Percentiles rank a stretch among this genome's conserved stretches.
Evolutionary conservation across 2,329 filamentous ascomycete genomes (phyloP).

Genomic region (Botrytis paeoniae): DNA sequence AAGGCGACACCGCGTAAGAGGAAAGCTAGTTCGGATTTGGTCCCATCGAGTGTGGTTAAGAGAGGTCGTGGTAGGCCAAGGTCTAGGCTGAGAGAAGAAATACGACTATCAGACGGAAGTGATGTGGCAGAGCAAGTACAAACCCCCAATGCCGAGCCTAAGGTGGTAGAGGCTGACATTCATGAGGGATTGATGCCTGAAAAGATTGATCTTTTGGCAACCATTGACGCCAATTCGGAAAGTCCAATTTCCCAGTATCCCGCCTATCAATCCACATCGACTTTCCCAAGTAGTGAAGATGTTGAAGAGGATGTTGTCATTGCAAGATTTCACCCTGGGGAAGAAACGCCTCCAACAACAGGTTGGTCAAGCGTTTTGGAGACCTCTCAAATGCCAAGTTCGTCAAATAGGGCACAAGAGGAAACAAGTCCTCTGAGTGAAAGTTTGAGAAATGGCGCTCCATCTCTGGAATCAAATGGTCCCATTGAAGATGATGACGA

Average conservation of each 20-base stretch:
- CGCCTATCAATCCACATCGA: conserved; percentile 28
- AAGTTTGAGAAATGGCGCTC: not conserved
- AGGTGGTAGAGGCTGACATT: conserved; percentile 22
- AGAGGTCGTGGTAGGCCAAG: conserved; percentile 20
- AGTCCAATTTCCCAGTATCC: conserved; percentile 25
- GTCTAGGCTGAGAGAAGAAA: conserved; percentile 17
- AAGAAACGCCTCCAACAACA: conserved; percentile 29
- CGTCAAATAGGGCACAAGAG: not conserved
- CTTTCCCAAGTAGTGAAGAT: conserved; percentile 19
- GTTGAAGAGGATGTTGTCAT: conserved; percentile 29
- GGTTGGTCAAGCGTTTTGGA: conserved; percentile 35
- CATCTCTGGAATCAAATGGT: not conserved
- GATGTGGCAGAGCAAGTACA: conserved; percentile 27
- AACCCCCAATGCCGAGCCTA: conserved; percentile 23
- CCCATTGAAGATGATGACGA: conserved; percentile 6
- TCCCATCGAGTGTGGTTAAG: conserved; percentile 14
- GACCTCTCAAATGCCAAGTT: conserved; percentile 12
- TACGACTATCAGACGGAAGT: conserved; percentile 26
- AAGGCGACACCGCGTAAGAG: conserved; percentile 26
- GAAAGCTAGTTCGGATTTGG: not conserved
- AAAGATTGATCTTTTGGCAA: conserved; percentile 16
- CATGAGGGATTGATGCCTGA: conserved; percentile 19
- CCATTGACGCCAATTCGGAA: conserved; percentile 10
- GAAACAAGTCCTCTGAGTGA: not conserved
- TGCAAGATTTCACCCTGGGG: conserved; percentile 31